Evolutionary conservation across 1,284 basidiomycete species (phyloP).

Genomic region (Pholiota adiposa): DNA sequence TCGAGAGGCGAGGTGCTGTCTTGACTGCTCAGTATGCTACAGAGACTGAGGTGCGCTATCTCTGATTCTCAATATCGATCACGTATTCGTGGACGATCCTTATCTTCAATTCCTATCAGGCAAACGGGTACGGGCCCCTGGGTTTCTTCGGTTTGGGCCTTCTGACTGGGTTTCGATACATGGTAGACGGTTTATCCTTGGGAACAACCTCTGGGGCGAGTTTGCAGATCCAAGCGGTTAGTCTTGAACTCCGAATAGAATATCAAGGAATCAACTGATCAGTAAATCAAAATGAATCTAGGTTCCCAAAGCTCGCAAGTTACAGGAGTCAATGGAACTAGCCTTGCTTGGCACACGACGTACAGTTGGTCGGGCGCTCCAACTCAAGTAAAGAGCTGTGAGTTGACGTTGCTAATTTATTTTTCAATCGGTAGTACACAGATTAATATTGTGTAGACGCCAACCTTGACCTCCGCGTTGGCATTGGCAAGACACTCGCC

Average conservation of each 20-base stretch:
- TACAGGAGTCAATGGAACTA: conserved; percentile 30
- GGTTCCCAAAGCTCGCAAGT: conserved; percentile 35
- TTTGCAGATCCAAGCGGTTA: conserved; percentile 30
- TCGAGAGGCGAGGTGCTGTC: conserved; percentile 31
- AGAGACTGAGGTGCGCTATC: conserved; percentile 30
- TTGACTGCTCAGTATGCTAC: conserved; percentile 32
- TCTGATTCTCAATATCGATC: not conserved
- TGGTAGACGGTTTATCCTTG: conserved; percentile 32
- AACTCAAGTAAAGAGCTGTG: conserved; percentile 37
- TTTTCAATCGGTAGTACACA: not conserved
- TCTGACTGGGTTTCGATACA: not conserved
- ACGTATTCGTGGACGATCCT: not conserved
- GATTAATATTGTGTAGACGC: conserved; percentile 25
- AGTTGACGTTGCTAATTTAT: not conserved
- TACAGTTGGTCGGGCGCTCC: conserved; percentile 36
- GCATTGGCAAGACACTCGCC: conserved; percentile 33
- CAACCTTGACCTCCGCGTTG: conserved; percentile 33
- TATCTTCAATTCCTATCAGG: not conserved
- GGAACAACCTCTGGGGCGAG: conserved; percentile 37
- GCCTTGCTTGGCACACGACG: conserved; percentile 35
- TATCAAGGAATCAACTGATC: not conserved
- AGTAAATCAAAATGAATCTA: conserved; percentile 3
- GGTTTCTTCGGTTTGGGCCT: too few relatives aligned
- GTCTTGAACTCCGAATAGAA: not conserved
- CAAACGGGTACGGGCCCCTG: conserved; percentile 15